Evolutionary conservation across 768 basidiomycete genomes (phyloP), one percentile per base, ranked within the genome.

Genomic region (Sarcodon sp.): DNA sequence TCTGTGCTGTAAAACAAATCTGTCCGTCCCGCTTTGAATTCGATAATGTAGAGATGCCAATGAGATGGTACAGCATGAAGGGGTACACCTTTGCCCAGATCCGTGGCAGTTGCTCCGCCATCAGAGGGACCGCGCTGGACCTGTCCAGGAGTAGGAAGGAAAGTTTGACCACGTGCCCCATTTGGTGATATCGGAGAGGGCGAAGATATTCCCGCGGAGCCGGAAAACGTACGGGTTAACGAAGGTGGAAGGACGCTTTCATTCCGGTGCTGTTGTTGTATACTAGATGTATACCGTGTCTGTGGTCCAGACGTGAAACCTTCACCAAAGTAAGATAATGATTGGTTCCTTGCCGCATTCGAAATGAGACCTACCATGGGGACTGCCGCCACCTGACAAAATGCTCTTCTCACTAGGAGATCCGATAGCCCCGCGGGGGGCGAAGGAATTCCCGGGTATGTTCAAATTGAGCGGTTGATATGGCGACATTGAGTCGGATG

Each of bases 1-100:
- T 93, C 87, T 0, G 81, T 84, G 52, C 83, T 73, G 63, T 96
- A 98, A 66, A 92, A 98, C 27, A 99, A 67, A 63, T 98, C 94
- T 53, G 91, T 91, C 36, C 94, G 79, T 0, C 91, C 90, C 0
- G 93, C 93, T 66, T 97, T 99, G 75, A 99, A 99, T 63, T 96
- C 87, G 56, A 97, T 86, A 56, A 97, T 93, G 72, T 78, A 97
- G 7, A 99, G 75, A n/a, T 87, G 90, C 70, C 85, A 88, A 34
- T 80, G 79, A 10, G 83, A 62, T 0, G 92, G 83, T 37, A 99
- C 82, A 44, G 84, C 64, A 59, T 83, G 80, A 13, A 97, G 73
- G 0, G 92, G 90, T 0, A 97, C 77, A 34, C 94, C 94, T 58
- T 83, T 84, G 45, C 94, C 93, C 18, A 94, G 79, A 9, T 91